Base-by-base conservation (phyloP, 2,329 filamentous ascomycete genomes). In the Calonectria ilicicola region DNA sequence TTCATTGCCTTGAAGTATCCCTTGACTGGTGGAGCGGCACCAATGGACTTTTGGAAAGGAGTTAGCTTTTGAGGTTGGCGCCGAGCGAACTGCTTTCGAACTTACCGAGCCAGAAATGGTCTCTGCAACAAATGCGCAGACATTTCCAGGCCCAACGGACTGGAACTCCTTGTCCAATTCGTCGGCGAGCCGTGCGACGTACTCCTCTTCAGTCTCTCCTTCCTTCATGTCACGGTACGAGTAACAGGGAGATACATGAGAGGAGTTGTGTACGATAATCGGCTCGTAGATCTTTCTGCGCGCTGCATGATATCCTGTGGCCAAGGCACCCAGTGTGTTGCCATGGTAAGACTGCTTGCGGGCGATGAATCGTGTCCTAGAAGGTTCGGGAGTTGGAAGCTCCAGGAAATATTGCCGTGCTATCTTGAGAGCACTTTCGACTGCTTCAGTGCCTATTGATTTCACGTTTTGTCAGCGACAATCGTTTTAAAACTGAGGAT, bases 1-100 rank as follows among this genome's bases (percentile, higher is more conserved):
- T 86, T 84, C 65, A 91, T 84, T 17, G 87, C 88, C 23, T 85
- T 80, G 74, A 91, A 87, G 67, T 93, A 93, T 0, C 89, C 90
- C 1, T 74, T 46, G 0, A 74, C 74, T 0, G 77, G 65, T 0
- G 77, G 68, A 0, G 71, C 69, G 7, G 77, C 79, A 0, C 77
- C 77, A 0, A 79, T 7, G 1, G 77, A 76, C 76, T 78, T 21
- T 7, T 0, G 2, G 1, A 8, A 8, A 10, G 29, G 12, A 5
- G 15, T 40, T 27, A 62, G 32, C 19, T 19, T 19, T 84, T 86
- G 27, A 5, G 0, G 9, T 42, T 0, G 66, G 64, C 1, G 8
- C 12, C 5, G 9, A 4, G 1, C 12, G 9, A 5, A 1, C 3
- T 3, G 12, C 3, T 0, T 8, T 0, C 14, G 10, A 32, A 72